These are phyloP conservation scores for Vicia villosa DNA, from an alignment of 306 rosid species.

Conservation along the genomic window DNA sequence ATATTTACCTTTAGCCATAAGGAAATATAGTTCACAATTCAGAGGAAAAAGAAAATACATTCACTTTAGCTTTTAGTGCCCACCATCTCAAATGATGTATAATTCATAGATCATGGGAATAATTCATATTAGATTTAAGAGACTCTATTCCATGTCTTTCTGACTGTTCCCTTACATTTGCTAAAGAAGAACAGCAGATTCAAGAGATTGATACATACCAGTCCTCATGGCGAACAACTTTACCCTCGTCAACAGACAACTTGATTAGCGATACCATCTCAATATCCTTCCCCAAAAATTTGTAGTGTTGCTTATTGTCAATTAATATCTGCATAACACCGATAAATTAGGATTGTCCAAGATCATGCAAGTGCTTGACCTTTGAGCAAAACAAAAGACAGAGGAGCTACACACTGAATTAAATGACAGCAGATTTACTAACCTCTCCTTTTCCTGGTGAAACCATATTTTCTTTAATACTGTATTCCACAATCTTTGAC, in stretches of 20 bases:
- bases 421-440: slow-evolving; percentile 30
- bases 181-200: not conserved
- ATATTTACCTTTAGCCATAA: slow-evolving; percentile 16
- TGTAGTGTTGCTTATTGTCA: slow-evolving; percentile 72
- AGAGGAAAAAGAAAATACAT: not conserved
- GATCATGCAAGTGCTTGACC: slow-evolving; percentile 26
- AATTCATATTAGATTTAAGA: not conserved
- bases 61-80: not conserved
- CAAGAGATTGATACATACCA: slow-evolving; percentile 48
- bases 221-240: slow-evolving; percentile 83
- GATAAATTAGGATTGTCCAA: slow-evolving; percentile 20
- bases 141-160: not conserved
- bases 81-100: not conserved
- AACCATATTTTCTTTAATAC: slow-evolving; percentile 54
- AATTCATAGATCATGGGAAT: not conserved
- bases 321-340: slow-evolving; percentile 56
- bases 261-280: slow-evolving; percentile 74
- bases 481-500: slow-evolving; percentile 81
- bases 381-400: not conserved
- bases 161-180: slow-evolving; percentile 1
- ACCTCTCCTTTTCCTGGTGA: slow-evolving; percentile 86
- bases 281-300: slow-evolving; percentile 69
- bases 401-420: slow-evolving; percentile 5
- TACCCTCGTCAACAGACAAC: slow-evolving; percentile 65
- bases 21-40: not conserved